These are phyloP conservation scores for Withania somnifera DNA, from an alignment of 305 asterid genomes.

Conservation along the genomic window DNA sequence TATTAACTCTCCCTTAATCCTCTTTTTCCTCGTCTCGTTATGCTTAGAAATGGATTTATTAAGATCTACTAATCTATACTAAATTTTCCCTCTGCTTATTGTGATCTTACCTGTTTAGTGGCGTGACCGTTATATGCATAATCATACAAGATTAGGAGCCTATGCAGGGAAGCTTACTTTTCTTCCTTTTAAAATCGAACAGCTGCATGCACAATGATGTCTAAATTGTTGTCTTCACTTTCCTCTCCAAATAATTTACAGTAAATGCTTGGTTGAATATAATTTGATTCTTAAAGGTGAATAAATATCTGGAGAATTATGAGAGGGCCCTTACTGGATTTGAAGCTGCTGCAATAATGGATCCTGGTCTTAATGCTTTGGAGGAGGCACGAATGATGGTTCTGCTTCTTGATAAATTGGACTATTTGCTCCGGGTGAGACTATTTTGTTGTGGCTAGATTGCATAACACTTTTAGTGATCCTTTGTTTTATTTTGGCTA, in stretches of 20 bases:
- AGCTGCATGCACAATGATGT: background rate
- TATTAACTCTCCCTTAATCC: background rate
- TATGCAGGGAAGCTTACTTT: background rate
- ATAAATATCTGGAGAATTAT: slow-evolving; percentile 83
- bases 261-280: slow-evolving; percentile 1
- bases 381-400: slow-evolving; percentile 64
- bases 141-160: background rate
- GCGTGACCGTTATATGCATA: background rate
- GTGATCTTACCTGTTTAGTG: background rate
- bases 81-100: background rate
- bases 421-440: slow-evolving; percentile 54
- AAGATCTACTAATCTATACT: background rate
- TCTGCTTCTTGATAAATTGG: slow-evolving; percentile 65
- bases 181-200: background rate
- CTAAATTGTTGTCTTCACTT: background rate
- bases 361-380: slow-evolving; percentile 71
- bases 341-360: slow-evolving; percentile 91
- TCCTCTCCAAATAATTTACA: background rate
- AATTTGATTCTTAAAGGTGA: slow-evolving; percentile 34
- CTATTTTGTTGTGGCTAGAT: background rate
- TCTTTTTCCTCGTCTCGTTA: background rate
- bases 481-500: background rate
- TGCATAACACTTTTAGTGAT: background rate
- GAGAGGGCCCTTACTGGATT: slow-evolving; percentile 95
- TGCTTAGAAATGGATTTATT: background rate